Percentiles rank a stretch among this genome's conserved stretches.
Evolutionary conservation across 108 stramenopile species (phyloP).

Genomic region (Schizochytrium sp.): DNA sequence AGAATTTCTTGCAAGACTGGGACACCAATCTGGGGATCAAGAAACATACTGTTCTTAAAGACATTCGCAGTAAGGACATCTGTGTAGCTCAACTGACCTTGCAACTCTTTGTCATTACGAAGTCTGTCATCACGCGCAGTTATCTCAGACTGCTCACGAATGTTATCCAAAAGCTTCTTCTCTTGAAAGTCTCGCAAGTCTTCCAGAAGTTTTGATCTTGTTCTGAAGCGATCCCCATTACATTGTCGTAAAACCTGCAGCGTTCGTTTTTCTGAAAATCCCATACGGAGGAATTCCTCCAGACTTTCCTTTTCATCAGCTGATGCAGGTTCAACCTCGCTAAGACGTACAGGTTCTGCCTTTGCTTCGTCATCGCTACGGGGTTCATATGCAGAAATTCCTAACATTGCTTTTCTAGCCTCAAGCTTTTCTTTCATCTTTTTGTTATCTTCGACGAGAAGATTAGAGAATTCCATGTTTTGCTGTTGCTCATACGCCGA

Average conservation of each 20-base stretch:
- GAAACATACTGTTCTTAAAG: conserved; percentile 26
- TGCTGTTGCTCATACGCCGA: not conserved
- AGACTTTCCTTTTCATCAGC: not conserved
- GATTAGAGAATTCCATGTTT: not conserved
- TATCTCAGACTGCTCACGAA: not conserved
- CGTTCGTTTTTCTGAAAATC: conserved; percentile 4
- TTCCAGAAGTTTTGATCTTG: not conserved
- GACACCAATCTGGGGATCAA: not conserved
- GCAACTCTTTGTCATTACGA: not conserved
- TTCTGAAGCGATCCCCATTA: not conserved
- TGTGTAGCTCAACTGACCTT: not conserved
- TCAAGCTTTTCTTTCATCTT: not conserved
- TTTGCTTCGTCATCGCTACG: not conserved
- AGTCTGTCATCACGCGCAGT: not conserved
- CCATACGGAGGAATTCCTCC: not conserved
- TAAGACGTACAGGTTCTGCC: not conserved
- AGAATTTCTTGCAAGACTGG: not conserved
- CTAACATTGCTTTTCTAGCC: not conserved
- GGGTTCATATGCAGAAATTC: not conserved
- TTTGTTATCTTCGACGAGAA: not conserved
- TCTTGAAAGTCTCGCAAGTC: conserved; percentile 7
- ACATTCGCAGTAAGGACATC: not conserved
- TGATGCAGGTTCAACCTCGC: not conserved
- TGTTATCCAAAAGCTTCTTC: not conserved
- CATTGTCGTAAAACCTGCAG: not conserved